Percentiles rank a stretch among this genome's conserved stretches.
Conservation (phyloP, 2,329 filamentous ascomycete genomes). For the Tothia fuscella region DNA sequence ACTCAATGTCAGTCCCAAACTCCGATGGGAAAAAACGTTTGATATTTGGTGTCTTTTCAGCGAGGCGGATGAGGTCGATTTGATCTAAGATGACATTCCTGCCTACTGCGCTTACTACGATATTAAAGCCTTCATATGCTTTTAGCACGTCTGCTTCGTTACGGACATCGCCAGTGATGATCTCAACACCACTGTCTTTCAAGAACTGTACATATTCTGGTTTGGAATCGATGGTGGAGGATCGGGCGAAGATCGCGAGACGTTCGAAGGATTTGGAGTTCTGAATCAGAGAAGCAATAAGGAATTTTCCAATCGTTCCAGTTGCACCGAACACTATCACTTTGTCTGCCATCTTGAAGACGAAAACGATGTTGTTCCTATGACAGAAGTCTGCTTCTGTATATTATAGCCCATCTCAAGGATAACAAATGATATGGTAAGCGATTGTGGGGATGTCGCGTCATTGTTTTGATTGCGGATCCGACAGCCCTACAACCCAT, state of each 20-base stretch:
- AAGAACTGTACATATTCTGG: slow-evolving; percentile 19
- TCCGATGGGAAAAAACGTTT: slow-evolving; percentile 57
- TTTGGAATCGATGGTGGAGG: slow-evolving; percentile 8
- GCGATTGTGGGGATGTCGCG: too few relatives aligned
- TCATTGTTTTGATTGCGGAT: too few relatives aligned
- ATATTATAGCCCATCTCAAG: too few relatives aligned
- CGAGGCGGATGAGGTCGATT: slow-evolving; percentile 48
- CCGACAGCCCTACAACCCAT: too few relatives aligned
- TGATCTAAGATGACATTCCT: slow-evolving; percentile 50
- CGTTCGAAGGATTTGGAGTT: neutral
- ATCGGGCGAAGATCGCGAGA: slow-evolving; percentile 11
- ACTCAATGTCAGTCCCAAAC: slow-evolving; percentile 55
- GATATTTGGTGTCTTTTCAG: slow-evolving; percentile 41
- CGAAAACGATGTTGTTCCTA: too few relatives aligned
- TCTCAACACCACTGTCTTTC: slow-evolving; percentile 20
- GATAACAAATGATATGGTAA: too few relatives aligned
- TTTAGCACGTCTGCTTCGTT: slow-evolving; percentile 39
- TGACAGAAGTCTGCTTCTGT: too few relatives aligned
- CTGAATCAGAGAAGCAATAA: slow-evolving; percentile 5
- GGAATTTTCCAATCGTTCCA: slow-evolving; percentile 9
- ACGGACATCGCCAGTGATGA: slow-evolving; percentile 44
- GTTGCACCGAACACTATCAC: slow-evolving; percentile 12
- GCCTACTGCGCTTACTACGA: slow-evolving; percentile 53
- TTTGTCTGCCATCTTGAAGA: too few relatives aligned
- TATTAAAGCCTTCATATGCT: slow-evolving; percentile 52